These are phyloP conservation scores for Fusarium tjaetaba DNA, from an alignment of 2,329 filamentous ascomycete genomes.

Conservation along the genomic window DNA sequence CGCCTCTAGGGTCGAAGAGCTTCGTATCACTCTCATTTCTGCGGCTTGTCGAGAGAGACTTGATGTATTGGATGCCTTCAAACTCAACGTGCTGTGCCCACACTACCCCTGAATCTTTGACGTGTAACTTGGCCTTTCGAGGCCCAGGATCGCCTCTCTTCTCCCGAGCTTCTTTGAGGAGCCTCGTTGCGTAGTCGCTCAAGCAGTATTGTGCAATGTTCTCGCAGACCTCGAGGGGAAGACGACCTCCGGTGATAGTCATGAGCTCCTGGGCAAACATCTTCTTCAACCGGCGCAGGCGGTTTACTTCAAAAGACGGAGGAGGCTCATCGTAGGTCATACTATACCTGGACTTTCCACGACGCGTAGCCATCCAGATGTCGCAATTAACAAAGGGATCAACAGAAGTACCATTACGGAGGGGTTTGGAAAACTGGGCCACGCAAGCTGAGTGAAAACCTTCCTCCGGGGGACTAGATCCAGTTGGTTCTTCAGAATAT, in stretches of 20 bases:
- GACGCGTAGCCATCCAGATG: background rate
- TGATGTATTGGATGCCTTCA: background rate
- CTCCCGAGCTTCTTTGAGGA: background rate
- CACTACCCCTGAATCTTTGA: too few relatives aligned
- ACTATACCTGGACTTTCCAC: background rate
- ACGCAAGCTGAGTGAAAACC: background rate
- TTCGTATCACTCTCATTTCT: background rate
- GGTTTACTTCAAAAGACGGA: background rate
- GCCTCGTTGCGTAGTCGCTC: background rate
- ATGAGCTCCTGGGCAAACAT: rapidly evolving
- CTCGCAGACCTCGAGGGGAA: background rate
- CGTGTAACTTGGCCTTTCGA: too few relatives aligned
- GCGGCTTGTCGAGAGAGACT: background rate
- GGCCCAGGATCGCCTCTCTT: background rate
- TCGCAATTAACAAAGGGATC: too few relatives aligned
- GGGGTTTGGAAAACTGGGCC: background rate
- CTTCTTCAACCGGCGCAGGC: background rate
- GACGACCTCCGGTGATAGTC: background rate
- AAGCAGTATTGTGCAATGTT: background rate
- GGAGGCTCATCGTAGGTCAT: background rate
- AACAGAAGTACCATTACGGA: too few relatives aligned
- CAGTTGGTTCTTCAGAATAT: background rate
- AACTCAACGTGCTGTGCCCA: background rate
- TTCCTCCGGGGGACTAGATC: rapidly evolving
- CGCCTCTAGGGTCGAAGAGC: background rate